A percentile compares a stretch with the other conserved stretches of the same genome.
These are phyloP conservation scores for Pyricularia sp. DNA, from an alignment of 2,329 filamentous ascomycete genomes.

Conservation along the genomic window DNA sequence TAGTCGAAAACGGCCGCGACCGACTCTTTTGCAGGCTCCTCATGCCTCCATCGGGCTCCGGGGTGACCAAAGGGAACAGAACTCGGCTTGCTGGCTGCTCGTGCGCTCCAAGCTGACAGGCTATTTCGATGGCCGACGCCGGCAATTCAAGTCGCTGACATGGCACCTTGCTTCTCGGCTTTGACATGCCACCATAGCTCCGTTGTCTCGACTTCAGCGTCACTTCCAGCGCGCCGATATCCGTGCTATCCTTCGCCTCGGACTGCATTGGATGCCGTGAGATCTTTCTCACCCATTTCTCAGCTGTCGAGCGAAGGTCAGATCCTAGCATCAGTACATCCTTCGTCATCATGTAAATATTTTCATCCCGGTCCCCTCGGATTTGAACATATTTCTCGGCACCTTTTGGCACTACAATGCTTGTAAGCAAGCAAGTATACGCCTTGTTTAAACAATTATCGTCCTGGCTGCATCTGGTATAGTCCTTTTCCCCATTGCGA, in stretches of 20 bases:
- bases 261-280: background rate
- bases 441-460: background rate
- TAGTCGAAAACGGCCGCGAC: background rate
- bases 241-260: background rate
- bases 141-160: background rate
- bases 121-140: background rate
- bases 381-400: background rate
- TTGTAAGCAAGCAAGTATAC: background rate
- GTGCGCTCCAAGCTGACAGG: too few relatives aligned
- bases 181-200: background rate
- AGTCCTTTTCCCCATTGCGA: background rate
- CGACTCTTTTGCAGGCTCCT: background rate
- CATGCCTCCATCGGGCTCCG: background rate
- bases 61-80: too few relatives aligned
- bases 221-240: background rate
- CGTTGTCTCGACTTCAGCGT: background rate
- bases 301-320: background rate
- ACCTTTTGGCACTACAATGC: background rate
- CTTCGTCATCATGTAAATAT: background rate
- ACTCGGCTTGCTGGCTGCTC: background rate
- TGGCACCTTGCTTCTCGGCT: background rate
- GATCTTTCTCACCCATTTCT: background rate
- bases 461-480: background rate
- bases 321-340: background rate
- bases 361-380: background rate